A percentile compares a stretch with the other conserved stretches of the same genome.
phyloP scores from a whole-genome alignment of 106 monocot species.

The Posidonia australis region DNA sequence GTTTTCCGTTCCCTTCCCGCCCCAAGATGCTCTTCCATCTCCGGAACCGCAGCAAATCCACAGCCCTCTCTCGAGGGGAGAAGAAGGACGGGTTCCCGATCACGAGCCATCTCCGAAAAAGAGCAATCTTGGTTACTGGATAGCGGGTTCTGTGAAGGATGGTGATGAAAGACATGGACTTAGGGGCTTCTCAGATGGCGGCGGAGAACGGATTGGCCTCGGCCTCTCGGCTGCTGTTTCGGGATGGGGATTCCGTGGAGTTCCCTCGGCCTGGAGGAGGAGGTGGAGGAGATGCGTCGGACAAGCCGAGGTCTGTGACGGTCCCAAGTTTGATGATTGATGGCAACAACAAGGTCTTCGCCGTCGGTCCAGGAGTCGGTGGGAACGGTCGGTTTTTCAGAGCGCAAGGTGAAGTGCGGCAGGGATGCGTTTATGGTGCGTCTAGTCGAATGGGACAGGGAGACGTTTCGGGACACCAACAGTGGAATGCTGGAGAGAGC shows the following conservation, averaged over 20 bases:
- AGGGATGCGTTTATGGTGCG: neutral
- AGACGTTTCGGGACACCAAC: neutral
- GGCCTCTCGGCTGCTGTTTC: neutral
- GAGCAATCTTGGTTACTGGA: no score
- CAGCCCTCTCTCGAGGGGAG: no score
- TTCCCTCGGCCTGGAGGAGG: constrained; percentile 1
- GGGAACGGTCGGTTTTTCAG: neutral
- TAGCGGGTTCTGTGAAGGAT: neutral
- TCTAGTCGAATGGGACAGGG: neutral
- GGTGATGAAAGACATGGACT: neutral
- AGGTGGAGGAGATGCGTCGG: neutral
- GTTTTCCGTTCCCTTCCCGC: no score
- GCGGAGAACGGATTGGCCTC: neutral
- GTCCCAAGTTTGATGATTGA: neutral
- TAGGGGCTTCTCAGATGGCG: neutral
- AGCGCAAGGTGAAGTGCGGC: neutral
- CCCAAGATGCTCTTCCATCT: no score
- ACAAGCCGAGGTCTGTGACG: neutral
- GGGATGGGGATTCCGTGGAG: neutral
- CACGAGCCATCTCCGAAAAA: no score
- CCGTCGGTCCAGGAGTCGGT: neutral
- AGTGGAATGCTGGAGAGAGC: constrained; percentile 7
- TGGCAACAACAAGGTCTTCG: neutral
- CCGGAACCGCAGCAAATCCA: no score
- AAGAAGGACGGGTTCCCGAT: no score